Percentiles rank a stretch among this genome's conserved stretches.
Conservation (phyloP, 1,284 basidiomycete genomes). For the Malassezia sp. region DNA sequence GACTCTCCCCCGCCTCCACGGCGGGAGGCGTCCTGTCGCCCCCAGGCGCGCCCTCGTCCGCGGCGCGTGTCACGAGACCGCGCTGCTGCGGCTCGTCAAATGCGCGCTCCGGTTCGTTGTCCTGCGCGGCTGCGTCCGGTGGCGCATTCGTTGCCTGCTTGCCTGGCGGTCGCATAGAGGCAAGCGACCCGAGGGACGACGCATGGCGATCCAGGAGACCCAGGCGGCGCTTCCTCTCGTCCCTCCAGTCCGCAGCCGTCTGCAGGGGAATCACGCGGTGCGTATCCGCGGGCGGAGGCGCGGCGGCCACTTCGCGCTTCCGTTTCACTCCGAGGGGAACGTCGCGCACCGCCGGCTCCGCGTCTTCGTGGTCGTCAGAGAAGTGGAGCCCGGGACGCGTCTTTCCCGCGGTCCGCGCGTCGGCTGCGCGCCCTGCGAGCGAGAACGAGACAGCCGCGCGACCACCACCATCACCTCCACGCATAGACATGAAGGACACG, state of each 20-base stretch:
- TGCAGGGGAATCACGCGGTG: slow-evolving; percentile 24
- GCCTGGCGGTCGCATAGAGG: slow-evolving; percentile 17
- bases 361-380: slow-evolving; percentile 2
- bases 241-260: slow-evolving; percentile 29
- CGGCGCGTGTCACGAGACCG: slow-evolving; percentile 20
- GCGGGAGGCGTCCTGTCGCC: background rate
- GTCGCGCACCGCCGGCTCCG: background rate
- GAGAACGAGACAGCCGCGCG: background rate
- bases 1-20: background rate
- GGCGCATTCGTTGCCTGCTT: no score
- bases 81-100: slow-evolving; percentile 22
- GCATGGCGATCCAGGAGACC: slow-evolving; percentile 21
- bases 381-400: background rate
- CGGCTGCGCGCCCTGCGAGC: background rate
- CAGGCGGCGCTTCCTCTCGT: slow-evolving; percentile 31
- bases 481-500: no score
- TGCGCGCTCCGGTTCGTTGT: background rate
- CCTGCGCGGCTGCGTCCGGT: no score
- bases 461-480: background rate
- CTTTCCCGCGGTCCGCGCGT: background rate
- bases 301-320: background rate
- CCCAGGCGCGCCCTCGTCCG: background rate
- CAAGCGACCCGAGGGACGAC: slow-evolving; percentile 19
- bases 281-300: background rate
- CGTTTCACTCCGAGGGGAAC: slow-evolving; percentile 3